Conservation (phyloP, 2,329 filamentous ascomycete genomes). For the Ophiostoma perfectum region DNA sequence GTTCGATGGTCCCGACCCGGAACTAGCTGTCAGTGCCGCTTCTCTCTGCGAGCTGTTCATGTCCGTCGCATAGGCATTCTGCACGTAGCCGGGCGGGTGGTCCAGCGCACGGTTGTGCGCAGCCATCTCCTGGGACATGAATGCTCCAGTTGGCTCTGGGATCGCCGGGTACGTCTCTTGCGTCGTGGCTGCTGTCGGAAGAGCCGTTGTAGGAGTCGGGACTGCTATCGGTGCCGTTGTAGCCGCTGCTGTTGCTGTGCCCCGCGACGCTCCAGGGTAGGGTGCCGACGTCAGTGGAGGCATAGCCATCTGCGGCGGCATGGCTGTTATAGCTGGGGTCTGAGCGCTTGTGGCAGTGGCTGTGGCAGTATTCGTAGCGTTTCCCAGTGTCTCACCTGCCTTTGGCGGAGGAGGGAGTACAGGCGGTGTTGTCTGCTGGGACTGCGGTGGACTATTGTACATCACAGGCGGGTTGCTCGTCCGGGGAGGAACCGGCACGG, state of each 20-base stretch:
- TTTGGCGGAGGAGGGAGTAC: constrained; percentile 13
- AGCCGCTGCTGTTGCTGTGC: constrained; percentile 41
- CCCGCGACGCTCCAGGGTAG: constrained; percentile 39
- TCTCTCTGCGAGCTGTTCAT: constrained; percentile 44
- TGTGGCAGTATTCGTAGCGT: background rate
- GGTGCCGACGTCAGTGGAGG: constrained; percentile 40
- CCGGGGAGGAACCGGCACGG: constrained; percentile 43
- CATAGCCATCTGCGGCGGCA: constrained; percentile 47
- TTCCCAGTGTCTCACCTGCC: constrained; percentile 27
- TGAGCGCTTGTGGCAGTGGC: background rate
- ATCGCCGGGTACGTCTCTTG: background rate
- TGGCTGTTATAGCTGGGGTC: constrained; percentile 29
- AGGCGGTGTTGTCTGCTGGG: constrained; percentile 28
- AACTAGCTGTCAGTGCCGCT: constrained; percentile 26
- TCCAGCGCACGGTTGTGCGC: constrained; percentile 30
- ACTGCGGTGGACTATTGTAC: constrained; percentile 15
- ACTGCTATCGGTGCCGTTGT: background rate
- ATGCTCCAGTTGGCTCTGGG: constrained; percentile 27
- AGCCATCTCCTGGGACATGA: constrained; percentile 1
- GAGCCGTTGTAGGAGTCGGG: background rate
- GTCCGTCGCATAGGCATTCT: constrained; percentile 50
- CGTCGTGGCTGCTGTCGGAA: no score
- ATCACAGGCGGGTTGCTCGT: constrained; percentile 34
- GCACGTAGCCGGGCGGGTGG: constrained; percentile 53
- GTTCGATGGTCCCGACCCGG: background rate